Evolutionary conservation across 1,139 yeast genomes (phyloP).

Genomic region (Kluyveromyces sp.): DNA sequence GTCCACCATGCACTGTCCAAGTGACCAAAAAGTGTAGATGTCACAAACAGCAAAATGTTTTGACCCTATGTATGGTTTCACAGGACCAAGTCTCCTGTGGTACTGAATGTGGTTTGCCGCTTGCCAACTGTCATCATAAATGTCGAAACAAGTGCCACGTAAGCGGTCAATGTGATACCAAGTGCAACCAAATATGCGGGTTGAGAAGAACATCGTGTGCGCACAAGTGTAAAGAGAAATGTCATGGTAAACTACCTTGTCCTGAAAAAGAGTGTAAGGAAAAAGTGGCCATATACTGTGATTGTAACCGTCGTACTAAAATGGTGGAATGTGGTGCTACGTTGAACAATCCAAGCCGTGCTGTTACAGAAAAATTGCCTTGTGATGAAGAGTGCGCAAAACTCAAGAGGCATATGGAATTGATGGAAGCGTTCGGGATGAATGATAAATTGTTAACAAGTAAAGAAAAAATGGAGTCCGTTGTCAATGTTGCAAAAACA

Average conservation of each 20-base stretch:
- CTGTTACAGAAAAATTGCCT: slow-evolving; percentile 25
- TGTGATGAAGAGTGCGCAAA: slow-evolving; percentile 71
- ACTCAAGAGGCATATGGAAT: slow-evolving; percentile 49
- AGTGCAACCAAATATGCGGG: slow-evolving; percentile 55
- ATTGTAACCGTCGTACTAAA: slow-evolving; percentile 51
- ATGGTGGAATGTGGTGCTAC: slow-evolving; percentile 49
- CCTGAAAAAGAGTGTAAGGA: slow-evolving; percentile 47
- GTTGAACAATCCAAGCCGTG: slow-evolving; percentile 19
- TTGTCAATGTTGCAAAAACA: slow-evolving; percentile 13
- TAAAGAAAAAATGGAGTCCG: slow-evolving; percentile 15
- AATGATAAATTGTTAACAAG: slow-evolving; percentile 9
- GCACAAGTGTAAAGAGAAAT: slow-evolving; percentile 52
- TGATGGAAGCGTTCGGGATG: slow-evolving; percentile 55
- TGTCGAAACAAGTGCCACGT: slow-evolving; percentile 50
- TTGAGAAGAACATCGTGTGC: slow-evolving; percentile 46
- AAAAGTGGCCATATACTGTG: slow-evolving; percentile 45
- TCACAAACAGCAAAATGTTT: slow-evolving; percentile 46
- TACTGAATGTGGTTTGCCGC: slow-evolving; percentile 46
- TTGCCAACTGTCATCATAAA: slow-evolving; percentile 58
- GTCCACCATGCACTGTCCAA: slow-evolving; percentile 73
- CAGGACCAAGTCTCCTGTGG: slow-evolving; percentile 70
- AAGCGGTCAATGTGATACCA: slow-evolving; percentile 31
- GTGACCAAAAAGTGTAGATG: slow-evolving; percentile 66
- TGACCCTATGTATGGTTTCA: slow-evolving; percentile 53
- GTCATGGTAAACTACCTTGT: slow-evolving; percentile 59